Percentiles rank a stretch among this genome's conserved stretches.
These are phyloP conservation scores for Cystobasidiaceae sp. DNA, from an alignment of 1,284 basidiomycete genomes.

Conservation along the genomic window DNA sequence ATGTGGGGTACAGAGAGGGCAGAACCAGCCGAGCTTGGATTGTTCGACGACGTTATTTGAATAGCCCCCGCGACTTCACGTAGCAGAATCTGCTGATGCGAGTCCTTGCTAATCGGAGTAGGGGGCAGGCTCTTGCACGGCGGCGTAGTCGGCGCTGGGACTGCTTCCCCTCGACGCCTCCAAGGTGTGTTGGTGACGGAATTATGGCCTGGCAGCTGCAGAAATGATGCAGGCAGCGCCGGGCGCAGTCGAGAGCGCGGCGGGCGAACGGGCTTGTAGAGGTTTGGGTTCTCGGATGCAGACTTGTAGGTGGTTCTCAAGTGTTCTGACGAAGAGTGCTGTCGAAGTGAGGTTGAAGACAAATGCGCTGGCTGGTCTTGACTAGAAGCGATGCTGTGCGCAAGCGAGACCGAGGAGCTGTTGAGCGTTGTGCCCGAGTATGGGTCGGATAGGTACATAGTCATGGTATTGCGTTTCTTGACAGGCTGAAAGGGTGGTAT, in stretches of 20 bases:
- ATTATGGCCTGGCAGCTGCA: not conserved
- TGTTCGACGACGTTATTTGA: not conserved
- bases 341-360: not conserved
- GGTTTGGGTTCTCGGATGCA: not conserved
- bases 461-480: no score
- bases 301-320: not conserved
- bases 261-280: slow-evolving; percentile 5
- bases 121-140: no score
- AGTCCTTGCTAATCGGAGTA: not conserved
- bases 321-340: not conserved
- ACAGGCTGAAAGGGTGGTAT: no score
- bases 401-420: not conserved
- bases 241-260: not conserved
- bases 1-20: not conserved
- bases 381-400: no score
- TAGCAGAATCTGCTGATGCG: not conserved
- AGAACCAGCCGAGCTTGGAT: not conserved
- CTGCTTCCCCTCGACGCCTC: not conserved
- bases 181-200: not conserved
- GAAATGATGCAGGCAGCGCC: slow-evolving; percentile 11
- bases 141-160: no score
- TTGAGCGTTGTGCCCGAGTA: no score
- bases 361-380: slow-evolving; percentile 2
- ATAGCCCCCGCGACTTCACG: not conserved
- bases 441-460: no score